These are phyloP conservation scores for Theileria luwenshuni DNA, from an alignment of 169 alveolate species.

Conservation along the genomic window DNA sequence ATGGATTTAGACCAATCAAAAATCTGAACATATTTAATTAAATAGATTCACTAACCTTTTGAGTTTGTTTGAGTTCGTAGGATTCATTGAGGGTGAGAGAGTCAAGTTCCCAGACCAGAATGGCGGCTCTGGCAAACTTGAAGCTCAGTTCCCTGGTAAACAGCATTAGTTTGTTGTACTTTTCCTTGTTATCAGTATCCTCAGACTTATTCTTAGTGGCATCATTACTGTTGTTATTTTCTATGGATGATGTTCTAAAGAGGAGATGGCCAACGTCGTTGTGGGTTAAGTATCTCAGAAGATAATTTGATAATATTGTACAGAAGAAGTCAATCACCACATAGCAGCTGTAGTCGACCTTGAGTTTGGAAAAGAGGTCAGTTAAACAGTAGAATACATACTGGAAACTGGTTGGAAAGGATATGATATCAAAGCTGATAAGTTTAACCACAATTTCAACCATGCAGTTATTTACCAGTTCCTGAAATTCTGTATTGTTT, in stretches of 20 bases:
- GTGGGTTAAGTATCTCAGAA: slow-evolving; percentile 18
- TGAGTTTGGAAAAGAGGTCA: slow-evolving; percentile 45
- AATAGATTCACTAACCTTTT: slow-evolving; percentile 4
- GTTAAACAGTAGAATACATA: slow-evolving; percentile 50
- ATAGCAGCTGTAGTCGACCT: slow-evolving; percentile 30
- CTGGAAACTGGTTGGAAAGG: slow-evolving; percentile 55
- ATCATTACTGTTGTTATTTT: neutral
- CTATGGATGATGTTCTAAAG: neutral
- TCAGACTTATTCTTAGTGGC: neutral
- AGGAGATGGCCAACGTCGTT: slow-evolving; percentile 3
- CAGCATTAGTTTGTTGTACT: slow-evolving; percentile 15
- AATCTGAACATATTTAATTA: slow-evolving; percentile 5
- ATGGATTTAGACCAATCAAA: slow-evolving; percentile 44
- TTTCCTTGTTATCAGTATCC: neutral
- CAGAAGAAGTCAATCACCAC: slow-evolving; percentile 53
- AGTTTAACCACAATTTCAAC: slow-evolving; percentile 50
- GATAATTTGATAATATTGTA: slow-evolving; percentile 38
- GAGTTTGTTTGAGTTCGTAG: slow-evolving; percentile 4
- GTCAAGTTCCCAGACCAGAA: slow-evolving; percentile 62
- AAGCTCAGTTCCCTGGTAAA: slow-evolving; percentile 51
- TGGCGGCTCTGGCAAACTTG: slow-evolving; percentile 61
- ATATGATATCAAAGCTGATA: slow-evolving; percentile 27
- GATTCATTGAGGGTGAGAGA: slow-evolving; percentile 42
- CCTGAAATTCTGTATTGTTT: slow-evolving; percentile 21
- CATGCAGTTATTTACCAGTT: slow-evolving; percentile 44